Base-by-base conservation (phyloP, 2,329 filamentous ascomycete species). In the Sporothrix schenckii region DNA sequence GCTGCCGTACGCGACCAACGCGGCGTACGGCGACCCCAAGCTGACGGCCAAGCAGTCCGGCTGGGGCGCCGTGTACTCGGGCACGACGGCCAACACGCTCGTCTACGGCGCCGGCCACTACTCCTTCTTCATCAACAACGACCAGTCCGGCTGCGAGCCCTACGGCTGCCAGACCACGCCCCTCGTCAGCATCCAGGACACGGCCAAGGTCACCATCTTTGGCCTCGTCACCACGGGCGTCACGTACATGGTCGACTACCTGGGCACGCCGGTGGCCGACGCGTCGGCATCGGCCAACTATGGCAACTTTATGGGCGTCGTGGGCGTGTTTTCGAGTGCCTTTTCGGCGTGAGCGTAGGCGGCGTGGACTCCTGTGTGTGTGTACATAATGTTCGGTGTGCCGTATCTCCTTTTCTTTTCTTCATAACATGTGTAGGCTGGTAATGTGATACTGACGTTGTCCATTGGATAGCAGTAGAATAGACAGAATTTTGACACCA, bases 81-180 rank as follows among this genome's bases (percentile, higher is more conserved):
- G 86, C 74, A 84, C 82, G 27, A 78, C 76, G 7, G 5, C 30
- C 50, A 80, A 83, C 73, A 79, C 89, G 60, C 76, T 83, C 70
- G 78, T 86, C 68, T 88, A 89, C 73, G 87, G 87, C 34, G 86
- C 84, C 0, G 88, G 88, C 0, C 76, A 88, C 61, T 91, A 91
- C 79, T 80, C 78, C 68, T 86, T 84, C 74, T 89, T 89, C 79
- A 83, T 86, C 76, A 82, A 87, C 77, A 87, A 88, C 76, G 82
- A 84, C 75, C 81, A 47, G 34, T 44, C 69, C 9, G 63, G 68
- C 54, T 83, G 80, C 74, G 50, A 68, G 49, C 60, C 49, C 21
- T 53, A 70, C 56, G 27, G 16, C 66, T 73, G 72, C 70, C 72
- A 73, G 70, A 39, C 41, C 47, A 13, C 41, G 16, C 47, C 49